Conservation (phyloP, 2,329 filamentous ascomycete genomes). For the Fusarium pseudocircinatum region DNA sequence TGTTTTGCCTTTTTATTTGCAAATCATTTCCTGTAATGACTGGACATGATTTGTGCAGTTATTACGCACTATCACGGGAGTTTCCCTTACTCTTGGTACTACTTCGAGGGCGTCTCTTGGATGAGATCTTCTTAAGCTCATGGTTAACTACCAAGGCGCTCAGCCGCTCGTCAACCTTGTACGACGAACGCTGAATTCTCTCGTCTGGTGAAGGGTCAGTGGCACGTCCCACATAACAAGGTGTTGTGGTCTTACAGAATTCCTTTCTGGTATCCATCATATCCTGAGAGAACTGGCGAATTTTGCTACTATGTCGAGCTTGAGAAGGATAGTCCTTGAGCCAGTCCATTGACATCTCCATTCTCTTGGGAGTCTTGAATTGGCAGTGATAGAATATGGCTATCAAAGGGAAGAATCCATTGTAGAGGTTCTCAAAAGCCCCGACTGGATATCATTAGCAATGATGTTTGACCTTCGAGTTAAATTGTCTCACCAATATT, state of each 20-base stretch:
- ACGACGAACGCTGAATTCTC: constrained; percentile 45
- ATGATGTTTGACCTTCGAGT: not conserved
- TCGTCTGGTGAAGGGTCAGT: constrained; percentile 45
- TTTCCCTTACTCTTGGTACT: constrained; percentile 41
- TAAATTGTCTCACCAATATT: constrained; percentile 35
- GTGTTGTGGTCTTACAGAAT: constrained; percentile 47
- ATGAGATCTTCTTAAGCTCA: constrained; percentile 53
- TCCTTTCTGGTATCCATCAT: constrained; percentile 48
- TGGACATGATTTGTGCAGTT: constrained; percentile 18
- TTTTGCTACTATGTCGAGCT: constrained; percentile 41
- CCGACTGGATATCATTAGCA: constrained; percentile 27
- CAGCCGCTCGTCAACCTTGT: constrained; percentile 48
- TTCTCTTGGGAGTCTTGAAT: constrained; percentile 53
- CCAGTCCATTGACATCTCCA: constrained; percentile 53
- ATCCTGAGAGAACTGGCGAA: constrained; percentile 44
- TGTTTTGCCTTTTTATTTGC: constrained; percentile 16
- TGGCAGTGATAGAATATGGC: constrained; percentile 54
- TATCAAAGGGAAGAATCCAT: constrained; percentile 51
- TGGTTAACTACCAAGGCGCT: constrained; percentile 51
- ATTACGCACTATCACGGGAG: constrained; percentile 41
- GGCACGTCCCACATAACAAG: not conserved
- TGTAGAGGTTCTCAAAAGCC: constrained; percentile 44
- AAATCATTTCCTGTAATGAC: constrained; percentile 30
- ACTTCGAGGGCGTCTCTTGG: constrained; percentile 44
- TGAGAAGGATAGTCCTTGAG: constrained; percentile 45